A percentile compares a stretch with the other conserved stretches of the same genome.
phyloP scores from a whole-genome alignment of 2,329 filamentous ascomycete genomes.

The Fusarium papillatum region DNA sequence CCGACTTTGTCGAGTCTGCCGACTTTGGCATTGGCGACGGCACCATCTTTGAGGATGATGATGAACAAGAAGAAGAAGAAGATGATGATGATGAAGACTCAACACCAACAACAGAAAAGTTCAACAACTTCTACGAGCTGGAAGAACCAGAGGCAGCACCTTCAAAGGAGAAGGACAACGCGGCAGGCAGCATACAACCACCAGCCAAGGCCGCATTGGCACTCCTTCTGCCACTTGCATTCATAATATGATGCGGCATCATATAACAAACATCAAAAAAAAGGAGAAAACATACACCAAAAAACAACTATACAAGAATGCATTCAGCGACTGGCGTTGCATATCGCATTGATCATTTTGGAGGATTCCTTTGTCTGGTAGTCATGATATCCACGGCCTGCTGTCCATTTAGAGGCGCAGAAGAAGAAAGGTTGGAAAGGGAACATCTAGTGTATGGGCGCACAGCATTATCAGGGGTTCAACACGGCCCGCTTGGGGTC shows the following conservation, averaged over 20 bases:
- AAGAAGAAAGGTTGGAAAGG: neutral
- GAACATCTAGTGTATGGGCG: neutral
- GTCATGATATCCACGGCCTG: constrained; percentile 23
- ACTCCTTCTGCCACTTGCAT: constrained; percentile 29
- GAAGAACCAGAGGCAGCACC: constrained; percentile 12
- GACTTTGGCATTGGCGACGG: constrained; percentile 11
- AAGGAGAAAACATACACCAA: neutral
- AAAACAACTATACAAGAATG: neutral
- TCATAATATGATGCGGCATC: constrained; percentile 18
- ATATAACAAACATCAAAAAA: neutral
- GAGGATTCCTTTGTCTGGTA: constrained; percentile 16
- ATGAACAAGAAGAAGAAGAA: neutral
- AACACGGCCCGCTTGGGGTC: constrained; percentile 7
- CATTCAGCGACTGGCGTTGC: constrained; percentile 29
- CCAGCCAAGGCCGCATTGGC: constrained; percentile 14
- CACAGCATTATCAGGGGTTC: constrained; percentile 8
- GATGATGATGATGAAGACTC: too few relatives aligned
- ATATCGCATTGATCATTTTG: constrained; percentile 4
- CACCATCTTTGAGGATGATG: neutral
- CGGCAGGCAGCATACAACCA: constrained; percentile 12
- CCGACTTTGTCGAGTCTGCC: constrained; percentile 20
- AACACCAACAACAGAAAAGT: neutral
- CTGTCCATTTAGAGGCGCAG: neutral
- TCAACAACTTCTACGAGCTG: constrained; percentile 25
- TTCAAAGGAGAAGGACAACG: constrained; percentile 17